A percentile compares a stretch with the other conserved stretches of the same genome.
Evolutionary conservation across 2,329 filamentous ascomycete species (phyloP).

Genomic region (Cytospora piceicola): DNA sequence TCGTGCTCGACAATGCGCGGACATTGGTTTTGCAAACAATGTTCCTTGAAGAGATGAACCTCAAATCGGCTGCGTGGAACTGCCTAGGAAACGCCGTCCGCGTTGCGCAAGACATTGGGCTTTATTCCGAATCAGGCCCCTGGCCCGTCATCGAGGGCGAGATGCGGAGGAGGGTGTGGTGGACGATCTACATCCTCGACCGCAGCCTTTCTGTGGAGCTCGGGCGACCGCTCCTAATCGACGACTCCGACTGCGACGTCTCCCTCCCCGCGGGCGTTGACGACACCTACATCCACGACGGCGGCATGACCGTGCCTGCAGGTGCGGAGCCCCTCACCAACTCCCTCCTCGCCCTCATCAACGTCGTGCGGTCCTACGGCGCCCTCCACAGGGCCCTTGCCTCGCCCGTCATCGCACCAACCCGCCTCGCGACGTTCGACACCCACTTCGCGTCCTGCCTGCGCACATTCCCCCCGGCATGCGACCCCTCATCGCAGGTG

Average conservation of each 20-base stretch:
- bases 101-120: slow-evolving; percentile 79
- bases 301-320: slow-evolving; percentile 56
- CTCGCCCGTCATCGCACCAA: slow-evolving; percentile 66
- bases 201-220: slow-evolving; percentile 79
- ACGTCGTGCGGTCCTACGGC: slow-evolving; percentile 78
- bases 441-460: slow-evolving; percentile 77
- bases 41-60: slow-evolving; percentile 83
- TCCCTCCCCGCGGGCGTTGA: slow-evolving; percentile 78
- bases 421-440: slow-evolving; percentile 78
- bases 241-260: slow-evolving; percentile 87
- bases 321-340: slow-evolving; percentile 63
- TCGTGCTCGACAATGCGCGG: slow-evolving; percentile 75
- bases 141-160: slow-evolving; percentile 80
- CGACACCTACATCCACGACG: slow-evolving; percentile 73
- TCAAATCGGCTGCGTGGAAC: slow-evolving; percentile 82
- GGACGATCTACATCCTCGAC: slow-evolving; percentile 90
- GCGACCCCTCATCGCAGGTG: slow-evolving; percentile 67
- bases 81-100: slow-evolving; percentile 83
- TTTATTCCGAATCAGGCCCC: slow-evolving; percentile 75
- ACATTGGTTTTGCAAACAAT: slow-evolving; percentile 74
- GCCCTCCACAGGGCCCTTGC: slow-evolving; percentile 73
- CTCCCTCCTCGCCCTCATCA: slow-evolving; percentile 77
- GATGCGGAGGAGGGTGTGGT: slow-evolving; percentile 89
- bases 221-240: slow-evolving; percentile 78
- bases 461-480: slow-evolving; percentile 73